phyloP scores from a whole-genome alignment of 805 yeast species.

The Cyberlindnera mycetangii region DNA sequence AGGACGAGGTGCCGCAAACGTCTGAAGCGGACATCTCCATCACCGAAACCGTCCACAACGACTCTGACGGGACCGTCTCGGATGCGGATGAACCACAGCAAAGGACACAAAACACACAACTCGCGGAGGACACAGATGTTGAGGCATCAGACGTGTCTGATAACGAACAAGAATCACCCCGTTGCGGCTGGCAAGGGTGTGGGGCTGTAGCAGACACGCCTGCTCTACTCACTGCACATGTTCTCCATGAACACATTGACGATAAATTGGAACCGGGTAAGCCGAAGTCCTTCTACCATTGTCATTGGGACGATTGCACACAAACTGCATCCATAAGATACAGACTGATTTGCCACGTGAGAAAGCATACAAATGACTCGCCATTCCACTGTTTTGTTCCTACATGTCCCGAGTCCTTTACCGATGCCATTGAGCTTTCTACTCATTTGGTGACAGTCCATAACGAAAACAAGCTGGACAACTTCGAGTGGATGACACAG shows the following conservation, averaged over 20 bases:
- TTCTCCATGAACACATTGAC: conserved; percentile 13
- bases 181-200: conserved; percentile 20
- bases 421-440: conserved; percentile 58
- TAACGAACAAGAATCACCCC: conserved; percentile 2
- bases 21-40: background rate
- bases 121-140: conserved; percentile 4
- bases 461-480: conserved; percentile 12
- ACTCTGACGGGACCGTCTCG: conserved; percentile 11
- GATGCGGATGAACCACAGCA: conserved; percentile 1
- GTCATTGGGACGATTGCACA: conserved; percentile 63
- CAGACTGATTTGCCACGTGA: conserved; percentile 59
- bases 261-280: conserved; percentile 1
- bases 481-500: conserved; percentile 18
- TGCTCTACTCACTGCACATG: conserved; percentile 10
- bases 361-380: conserved; percentile 65
- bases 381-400: conserved; percentile 66
- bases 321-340: conserved; percentile 48
- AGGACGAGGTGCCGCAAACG: conserved; percentile 1
- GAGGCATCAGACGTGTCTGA: conserved; percentile 9
- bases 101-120: background rate
- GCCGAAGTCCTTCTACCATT: conserved; percentile 21
- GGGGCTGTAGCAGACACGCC: background rate
- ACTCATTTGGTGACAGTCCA: conserved; percentile 64
- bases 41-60: background rate
- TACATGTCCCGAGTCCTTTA: conserved; percentile 60